phyloP scores from a whole-genome alignment of 2,329 filamentous ascomycete species.

The Fusarium vanettenii region DNA sequence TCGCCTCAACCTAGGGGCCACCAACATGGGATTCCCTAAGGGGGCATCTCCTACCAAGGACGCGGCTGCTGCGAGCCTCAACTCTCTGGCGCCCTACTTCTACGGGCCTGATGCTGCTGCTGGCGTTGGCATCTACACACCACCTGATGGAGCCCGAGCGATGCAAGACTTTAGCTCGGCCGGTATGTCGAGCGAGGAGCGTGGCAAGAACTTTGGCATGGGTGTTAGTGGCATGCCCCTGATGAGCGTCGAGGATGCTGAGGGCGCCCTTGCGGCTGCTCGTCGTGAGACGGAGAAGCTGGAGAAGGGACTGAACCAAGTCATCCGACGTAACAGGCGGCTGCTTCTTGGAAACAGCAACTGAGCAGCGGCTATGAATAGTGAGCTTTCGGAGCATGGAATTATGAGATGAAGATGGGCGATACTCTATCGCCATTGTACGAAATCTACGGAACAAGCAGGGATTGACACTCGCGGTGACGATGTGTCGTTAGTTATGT shows the following conservation, averaged over 20 bases:
- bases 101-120: slow-evolving; percentile 60
- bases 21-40: slow-evolving; percentile 57
- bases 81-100: slow-evolving; percentile 67
- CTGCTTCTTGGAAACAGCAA: slow-evolving; percentile 56
- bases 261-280: slow-evolving; percentile 63
- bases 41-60: slow-evolving; percentile 54
- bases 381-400: background rate
- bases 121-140: slow-evolving; percentile 58
- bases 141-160: slow-evolving; percentile 50
- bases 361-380: slow-evolving; percentile 13
- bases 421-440: slow-evolving; percentile 7
- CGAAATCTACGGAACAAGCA: background rate
- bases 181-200: slow-evolving; percentile 44
- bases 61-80: slow-evolving; percentile 62
- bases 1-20: slow-evolving; percentile 64
- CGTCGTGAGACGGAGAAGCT: slow-evolving; percentile 71
- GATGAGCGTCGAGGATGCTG: slow-evolving; percentile 73
- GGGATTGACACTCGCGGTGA: background rate
- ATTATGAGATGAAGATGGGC: background rate
- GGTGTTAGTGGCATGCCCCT: slow-evolving; percentile 60
- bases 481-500: background rate
- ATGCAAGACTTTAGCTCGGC: slow-evolving; percentile 50
- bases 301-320: slow-evolving; percentile 69
- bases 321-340: slow-evolving; percentile 70
- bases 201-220: slow-evolving; percentile 45